Evolutionary conservation across 129 eudicot genomes (phyloP).

Genomic region (Flaveria robusta): DNA sequence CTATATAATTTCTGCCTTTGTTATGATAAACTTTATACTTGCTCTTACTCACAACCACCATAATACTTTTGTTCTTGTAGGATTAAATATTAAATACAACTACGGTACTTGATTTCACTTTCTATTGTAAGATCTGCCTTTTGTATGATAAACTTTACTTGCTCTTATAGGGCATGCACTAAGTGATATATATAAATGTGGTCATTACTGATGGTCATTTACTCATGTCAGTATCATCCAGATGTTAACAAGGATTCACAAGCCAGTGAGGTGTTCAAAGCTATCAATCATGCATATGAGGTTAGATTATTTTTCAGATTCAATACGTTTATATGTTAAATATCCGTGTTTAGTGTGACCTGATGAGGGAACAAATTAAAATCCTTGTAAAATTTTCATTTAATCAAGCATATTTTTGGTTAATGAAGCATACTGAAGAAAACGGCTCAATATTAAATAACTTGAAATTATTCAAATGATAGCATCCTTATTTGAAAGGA

Average conservation of each 20-base stretch:
- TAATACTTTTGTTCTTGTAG: neutral
- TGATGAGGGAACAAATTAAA: slow-evolving; percentile 16
- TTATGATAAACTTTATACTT: neutral
- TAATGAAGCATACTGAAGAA: neutral
- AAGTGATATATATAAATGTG: slow-evolving; percentile 3
- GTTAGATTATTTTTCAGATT: slow-evolving; percentile 42
- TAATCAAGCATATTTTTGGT: neutral
- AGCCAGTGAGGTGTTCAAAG: slow-evolving; percentile 75
- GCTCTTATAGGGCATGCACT: neutral
- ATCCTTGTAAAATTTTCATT: neutral
- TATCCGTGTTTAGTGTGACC: neutral
- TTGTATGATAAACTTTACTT: neutral
- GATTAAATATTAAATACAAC: neutral
- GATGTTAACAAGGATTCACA: slow-evolving; percentile 87
- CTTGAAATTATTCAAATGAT: neutral
- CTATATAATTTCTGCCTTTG: slow-evolving; percentile 4
- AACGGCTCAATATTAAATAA: neutral
- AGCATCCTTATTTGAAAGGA: neutral
- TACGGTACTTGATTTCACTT: neutral
- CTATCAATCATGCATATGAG: slow-evolving; percentile 76
- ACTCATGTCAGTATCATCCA: slow-evolving; percentile 78
- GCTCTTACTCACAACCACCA: neutral
- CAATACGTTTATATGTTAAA: slow-evolving; percentile 25
- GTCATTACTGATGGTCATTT: slow-evolving; percentile 31
- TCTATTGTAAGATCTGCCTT: neutral